These are phyloP conservation scores for Saccharomycopsis malanga DNA, from an alignment of 805 yeast species.

Conservation along the genomic window DNA sequence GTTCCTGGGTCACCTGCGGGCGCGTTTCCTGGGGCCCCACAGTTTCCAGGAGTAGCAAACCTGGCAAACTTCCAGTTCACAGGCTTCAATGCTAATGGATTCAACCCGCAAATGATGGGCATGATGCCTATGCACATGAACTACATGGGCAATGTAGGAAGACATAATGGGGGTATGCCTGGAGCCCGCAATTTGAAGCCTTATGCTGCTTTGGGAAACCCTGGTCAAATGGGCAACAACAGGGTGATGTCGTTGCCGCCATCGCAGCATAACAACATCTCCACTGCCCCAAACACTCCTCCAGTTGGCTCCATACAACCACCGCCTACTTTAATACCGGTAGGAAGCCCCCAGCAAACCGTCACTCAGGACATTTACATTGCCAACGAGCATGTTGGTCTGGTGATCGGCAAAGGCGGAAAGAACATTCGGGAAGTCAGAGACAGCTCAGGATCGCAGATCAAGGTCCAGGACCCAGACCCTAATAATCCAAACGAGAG, in stretches of 20 bases:
- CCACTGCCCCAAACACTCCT: slow-evolving; percentile 15
- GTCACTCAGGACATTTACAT: slow-evolving; percentile 65
- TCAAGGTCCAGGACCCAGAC: slow-evolving; percentile 55
- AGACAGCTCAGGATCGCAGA: slow-evolving; percentile 66
- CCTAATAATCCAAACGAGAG: slow-evolving; percentile 49
- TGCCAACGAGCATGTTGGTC: slow-evolving; percentile 73
- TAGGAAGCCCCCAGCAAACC: slow-evolving; percentile 24
- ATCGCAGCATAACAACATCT: slow-evolving; percentile 9
- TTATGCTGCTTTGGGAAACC: slow-evolving; percentile 2
- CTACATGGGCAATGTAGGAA: slow-evolving; percentile 3
- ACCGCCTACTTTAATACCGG: slow-evolving; percentile 8
- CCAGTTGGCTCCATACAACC: slow-evolving; percentile 14
- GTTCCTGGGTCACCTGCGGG: slow-evolving; percentile 1
- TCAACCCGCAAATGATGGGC: slow-evolving; percentile 19
- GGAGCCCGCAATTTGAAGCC: slow-evolving; percentile 13
- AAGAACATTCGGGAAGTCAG: slow-evolving; percentile 73
- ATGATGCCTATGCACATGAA: slow-evolving; percentile 14
- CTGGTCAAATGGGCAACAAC: slow-evolving; percentile 7
- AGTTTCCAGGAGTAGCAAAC: slow-evolving; percentile 16
- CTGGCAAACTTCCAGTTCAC: slow-evolving; percentile 15
- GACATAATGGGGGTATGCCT: not conserved
- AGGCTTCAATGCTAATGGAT: slow-evolving; percentile 12
- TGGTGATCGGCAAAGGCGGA: slow-evolving; percentile 83
- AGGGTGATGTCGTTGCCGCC: slow-evolving; percentile 6
- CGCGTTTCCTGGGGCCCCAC: slow-evolving; percentile 19